A percentile compares a stretch with the other conserved stretches of the same genome.
Evolutionary conservation across 139 green algal species (phyloP).

Genomic region (Closterium sp.): DNA sequence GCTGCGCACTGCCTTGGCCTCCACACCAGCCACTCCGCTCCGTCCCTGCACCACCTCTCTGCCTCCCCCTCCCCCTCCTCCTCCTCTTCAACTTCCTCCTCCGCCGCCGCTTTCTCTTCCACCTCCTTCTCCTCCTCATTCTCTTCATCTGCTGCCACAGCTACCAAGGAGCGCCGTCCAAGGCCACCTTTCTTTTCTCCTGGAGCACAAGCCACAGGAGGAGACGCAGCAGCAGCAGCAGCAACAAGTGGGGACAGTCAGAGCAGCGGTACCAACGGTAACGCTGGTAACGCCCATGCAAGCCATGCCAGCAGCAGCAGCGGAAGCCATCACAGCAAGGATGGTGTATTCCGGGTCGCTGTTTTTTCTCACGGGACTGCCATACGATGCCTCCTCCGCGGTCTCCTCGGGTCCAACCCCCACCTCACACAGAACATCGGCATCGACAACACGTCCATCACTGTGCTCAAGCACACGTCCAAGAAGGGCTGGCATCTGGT

Average conservation of each 20-base stretch:
- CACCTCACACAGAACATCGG: slow-evolving; percentile 36
- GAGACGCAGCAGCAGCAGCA: not conserved
- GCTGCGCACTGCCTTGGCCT: not conserved
- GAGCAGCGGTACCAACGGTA: not conserved
- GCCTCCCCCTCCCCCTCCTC: not conserved
- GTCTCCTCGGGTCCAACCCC: slow-evolving; percentile 15
- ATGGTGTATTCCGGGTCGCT: not conserved
- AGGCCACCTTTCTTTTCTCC: too few relatives aligned
- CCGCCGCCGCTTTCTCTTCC: not conserved
- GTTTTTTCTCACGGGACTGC: slow-evolving; percentile 42
- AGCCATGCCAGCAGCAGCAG: not conserved
- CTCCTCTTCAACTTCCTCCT: not conserved
- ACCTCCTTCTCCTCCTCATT: not conserved
- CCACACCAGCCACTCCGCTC: not conserved
- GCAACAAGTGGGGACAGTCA: not conserved
- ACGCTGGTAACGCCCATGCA: not conserved
- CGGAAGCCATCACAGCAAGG: not conserved
- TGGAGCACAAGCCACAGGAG: not conserved
- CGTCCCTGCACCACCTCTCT: not conserved
- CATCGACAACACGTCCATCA: slow-evolving; percentile 38
- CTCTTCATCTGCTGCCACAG: not conserved
- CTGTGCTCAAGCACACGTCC: slow-evolving; percentile 14
- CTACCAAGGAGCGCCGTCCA: not conserved
- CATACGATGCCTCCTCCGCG: slow-evolving; percentile 47
- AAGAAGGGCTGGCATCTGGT: slow-evolving; percentile 32